Base-by-base conservation (phyloP, 208 protist genomes). In the Leishmania arabica region DNA sequence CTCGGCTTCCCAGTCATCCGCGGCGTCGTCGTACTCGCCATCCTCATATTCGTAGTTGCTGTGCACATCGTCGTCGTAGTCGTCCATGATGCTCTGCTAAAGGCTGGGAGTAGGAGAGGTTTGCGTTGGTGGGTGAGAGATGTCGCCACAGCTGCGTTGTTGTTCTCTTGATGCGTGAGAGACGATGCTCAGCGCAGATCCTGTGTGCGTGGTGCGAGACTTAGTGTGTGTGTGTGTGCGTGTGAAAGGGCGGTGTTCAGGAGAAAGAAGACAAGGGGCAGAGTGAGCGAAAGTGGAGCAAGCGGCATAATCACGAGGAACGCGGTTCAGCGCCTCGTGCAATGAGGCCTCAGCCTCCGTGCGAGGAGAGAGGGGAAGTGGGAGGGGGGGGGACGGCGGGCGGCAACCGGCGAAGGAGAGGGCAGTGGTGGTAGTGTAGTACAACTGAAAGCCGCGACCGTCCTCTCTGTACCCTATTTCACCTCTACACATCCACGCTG, bases 1-100 rank as follows among this genome's bases (percentile, higher is more conserved):
- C 84, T 97, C 93, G 24, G 84, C 84, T 83, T 97, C 92, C 93
- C 93, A 97, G 73, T 97, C 93, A 80, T 97, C 93, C 65, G 88
- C 90, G 65, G 88, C 91, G 84, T 97, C 95, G 70, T 95, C 88
- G 82, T 89, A 94, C 77, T 94, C 89, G 60, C 90, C 88, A 62
- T 79, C 40, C 64, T 91, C 84, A 54, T 93, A 82, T 9, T 40
- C 56, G 40, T 86, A 77, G 80, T 90, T 80, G 58, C 91, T 83
- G 73, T 87, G 80, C 47, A 89, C 81, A 45, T 90, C 58, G 64
- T 92, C 89, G 83, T 87, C n/a, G 72, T 90, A 79, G 78, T 77
- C 31, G 68, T 73, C 68, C 68, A 73, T 73, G 21, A 54, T 53
- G 42, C 68, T 73, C 3, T 51, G 40, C n/a, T 51, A 34, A 49